Percentiles rank a stretch among this genome's conserved stretches.
These are phyloP conservation scores for Salix dunnii DNA, from an alignment of 345 rosid species.

Conservation along the genomic window DNA sequence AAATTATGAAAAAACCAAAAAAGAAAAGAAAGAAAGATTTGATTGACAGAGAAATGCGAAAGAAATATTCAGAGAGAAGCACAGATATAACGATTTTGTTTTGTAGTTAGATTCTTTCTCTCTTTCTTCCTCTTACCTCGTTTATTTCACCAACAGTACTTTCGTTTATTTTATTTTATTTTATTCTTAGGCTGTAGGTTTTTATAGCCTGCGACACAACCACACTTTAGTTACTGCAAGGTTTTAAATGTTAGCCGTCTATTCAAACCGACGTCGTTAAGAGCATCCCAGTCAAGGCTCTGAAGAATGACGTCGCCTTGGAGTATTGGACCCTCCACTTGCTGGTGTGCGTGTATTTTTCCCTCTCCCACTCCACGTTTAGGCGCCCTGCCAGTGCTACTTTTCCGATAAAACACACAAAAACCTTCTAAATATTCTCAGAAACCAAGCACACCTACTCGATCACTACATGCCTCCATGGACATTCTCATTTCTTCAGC, in stretches of 20 bases:
- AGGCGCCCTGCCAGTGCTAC: background rate
- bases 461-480: slow-evolving; percentile 26
- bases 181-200: background rate
- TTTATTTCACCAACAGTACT: slow-evolving; percentile 10
- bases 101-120: background rate
- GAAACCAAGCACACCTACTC: background rate
- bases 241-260: background rate
- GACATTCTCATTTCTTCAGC: slow-evolving; percentile 54
- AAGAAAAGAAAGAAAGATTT: background rate
- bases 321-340: background rate
- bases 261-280: background rate
- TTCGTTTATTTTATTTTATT: background rate
- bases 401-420: background rate
- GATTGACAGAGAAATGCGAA: slow-evolving; percentile 13
- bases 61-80: background rate
- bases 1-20: slow-evolving; percentile 9
- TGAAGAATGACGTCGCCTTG: background rate
- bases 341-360: background rate
- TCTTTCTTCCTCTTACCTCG: slow-evolving; percentile 9
- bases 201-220: background rate
- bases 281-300: background rate
- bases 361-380: background rate
- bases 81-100: background rate
- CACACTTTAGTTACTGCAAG: background rate
- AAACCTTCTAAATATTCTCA: background rate